These are phyloP conservation scores for Debaryomycetaceae sp. DNA, from an alignment of 1,139 yeast species.

Conservation along the genomic window DNA sequence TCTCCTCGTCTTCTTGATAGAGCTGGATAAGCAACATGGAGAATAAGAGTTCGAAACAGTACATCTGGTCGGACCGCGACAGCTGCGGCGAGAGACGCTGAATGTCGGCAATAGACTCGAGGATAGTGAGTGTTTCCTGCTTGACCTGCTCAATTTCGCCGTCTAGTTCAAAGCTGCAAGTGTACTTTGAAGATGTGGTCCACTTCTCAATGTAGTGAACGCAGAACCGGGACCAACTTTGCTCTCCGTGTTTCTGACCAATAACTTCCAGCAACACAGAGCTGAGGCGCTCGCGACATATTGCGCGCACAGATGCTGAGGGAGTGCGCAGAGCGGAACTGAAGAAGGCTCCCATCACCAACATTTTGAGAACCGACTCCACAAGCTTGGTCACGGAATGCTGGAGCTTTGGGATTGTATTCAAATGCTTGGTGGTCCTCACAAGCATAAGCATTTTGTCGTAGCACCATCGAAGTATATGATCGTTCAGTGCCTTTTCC, in stretches of 20 bases:
- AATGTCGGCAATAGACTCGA: conserved; percentile 34
- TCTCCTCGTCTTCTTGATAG: conserved; percentile 71
- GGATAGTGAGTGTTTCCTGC: conserved; percentile 37
- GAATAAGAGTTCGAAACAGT: conserved; percentile 57
- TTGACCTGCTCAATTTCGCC: conserved; percentile 41
- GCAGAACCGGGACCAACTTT: conserved; percentile 50
- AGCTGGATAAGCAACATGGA: conserved; percentile 74
- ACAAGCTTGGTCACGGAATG: conserved; percentile 23
- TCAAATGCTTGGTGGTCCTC: conserved; percentile 32
- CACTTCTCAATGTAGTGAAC: conserved; percentile 17
- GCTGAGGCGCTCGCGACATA: conserved; percentile 50
- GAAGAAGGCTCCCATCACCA: conserved; percentile 52
- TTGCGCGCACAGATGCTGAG: conserved; percentile 23
- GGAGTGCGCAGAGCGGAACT: conserved; percentile 7
- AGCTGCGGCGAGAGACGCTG: conserved; percentile 6
- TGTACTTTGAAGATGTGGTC: conserved; percentile 13
- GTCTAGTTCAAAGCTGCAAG: conserved; percentile 38
- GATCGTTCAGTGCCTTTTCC: conserved; percentile 24
- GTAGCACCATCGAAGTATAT: conserved; percentile 51
- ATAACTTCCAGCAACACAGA: conserved; percentile 57
- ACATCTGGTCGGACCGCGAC: conserved; percentile 13
- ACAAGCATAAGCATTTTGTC: conserved; percentile 55
- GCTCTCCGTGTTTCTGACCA: conserved; percentile 28
- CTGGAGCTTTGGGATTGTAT: conserved; percentile 4
- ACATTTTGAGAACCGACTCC: conserved; percentile 37